These are phyloP conservation scores for Spizellomyces punctatus DNA, from an alignment of 192 early-diverging fungal genomes.

Conservation along the genomic window DNA sequence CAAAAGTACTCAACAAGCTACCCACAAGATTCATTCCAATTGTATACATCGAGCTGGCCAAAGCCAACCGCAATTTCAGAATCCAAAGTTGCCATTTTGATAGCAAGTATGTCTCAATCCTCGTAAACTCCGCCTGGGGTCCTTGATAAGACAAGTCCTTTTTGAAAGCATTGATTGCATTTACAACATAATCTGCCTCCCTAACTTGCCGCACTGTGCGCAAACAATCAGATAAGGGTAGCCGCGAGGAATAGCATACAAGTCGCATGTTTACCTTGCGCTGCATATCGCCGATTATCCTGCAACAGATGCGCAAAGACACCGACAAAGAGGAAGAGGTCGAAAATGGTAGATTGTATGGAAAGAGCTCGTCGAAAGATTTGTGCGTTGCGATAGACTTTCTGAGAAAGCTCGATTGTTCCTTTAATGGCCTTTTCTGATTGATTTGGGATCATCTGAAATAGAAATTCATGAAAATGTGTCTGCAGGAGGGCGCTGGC, in stretches of 20 bases:
- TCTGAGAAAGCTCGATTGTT: slow-evolving; percentile 31
- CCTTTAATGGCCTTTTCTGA: slow-evolving; percentile 33
- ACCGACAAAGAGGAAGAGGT: slow-evolving; percentile 42
- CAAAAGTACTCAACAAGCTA: neutral
- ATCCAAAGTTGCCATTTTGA: slow-evolving; percentile 56
- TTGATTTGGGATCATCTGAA: slow-evolving; percentile 1
- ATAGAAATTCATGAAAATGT: neutral
- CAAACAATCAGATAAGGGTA: too few relatives aligned
- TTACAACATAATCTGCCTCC: slow-evolving; percentile 55
- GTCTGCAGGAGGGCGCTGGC: neutral
- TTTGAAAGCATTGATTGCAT: slow-evolving; percentile 48
- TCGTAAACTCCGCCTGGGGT: slow-evolving; percentile 39
- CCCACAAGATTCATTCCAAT: slow-evolving; percentile 37
- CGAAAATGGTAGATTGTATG: slow-evolving; percentile 47
- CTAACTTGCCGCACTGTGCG: slow-evolving; percentile 45
- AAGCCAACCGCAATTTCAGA: slow-evolving; percentile 43
- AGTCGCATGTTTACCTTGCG: slow-evolving; percentile 31
- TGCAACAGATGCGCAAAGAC: slow-evolving; percentile 47
- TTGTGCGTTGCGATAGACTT: slow-evolving; percentile 40
- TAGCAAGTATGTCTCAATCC: slow-evolving; percentile 38
- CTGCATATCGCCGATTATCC: slow-evolving; percentile 47
- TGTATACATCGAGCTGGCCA: slow-evolving; percentile 38
- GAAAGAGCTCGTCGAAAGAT: slow-evolving; percentile 39
- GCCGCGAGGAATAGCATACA: too few relatives aligned
- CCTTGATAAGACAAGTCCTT: slow-evolving; percentile 53